Conservation (phyloP, 2,329 filamentous ascomycete genomes). For the Talaromyces sp. region DNA sequence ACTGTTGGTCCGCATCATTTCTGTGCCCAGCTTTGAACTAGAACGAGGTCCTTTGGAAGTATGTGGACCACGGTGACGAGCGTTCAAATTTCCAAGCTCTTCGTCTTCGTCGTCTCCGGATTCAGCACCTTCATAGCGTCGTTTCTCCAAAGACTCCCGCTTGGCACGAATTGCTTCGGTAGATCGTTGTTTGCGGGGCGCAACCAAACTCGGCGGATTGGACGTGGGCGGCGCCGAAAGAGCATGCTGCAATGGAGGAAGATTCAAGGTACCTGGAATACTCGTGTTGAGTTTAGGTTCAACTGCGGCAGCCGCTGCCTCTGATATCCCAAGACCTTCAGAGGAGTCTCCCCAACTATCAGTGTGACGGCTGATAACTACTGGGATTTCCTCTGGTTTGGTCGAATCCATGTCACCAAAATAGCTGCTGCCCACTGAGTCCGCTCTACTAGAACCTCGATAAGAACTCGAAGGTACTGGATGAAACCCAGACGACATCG, state of each 20-base stretch:
- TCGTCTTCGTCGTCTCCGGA: slow-evolving; percentile 95
- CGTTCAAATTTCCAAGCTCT: slow-evolving; percentile 62
- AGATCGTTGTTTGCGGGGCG: slow-evolving; percentile 63
- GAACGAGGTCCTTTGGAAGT: slow-evolving; percentile 56
- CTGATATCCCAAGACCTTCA: slow-evolving; percentile 72
- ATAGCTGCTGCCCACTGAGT: slow-evolving; percentile 78
- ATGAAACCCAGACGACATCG: slow-evolving; percentile 71
- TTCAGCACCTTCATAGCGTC: slow-evolving; percentile 70
- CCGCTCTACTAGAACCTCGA: slow-evolving; percentile 74
- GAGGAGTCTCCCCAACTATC: slow-evolving; percentile 70
- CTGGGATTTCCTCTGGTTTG: slow-evolving; percentile 71
- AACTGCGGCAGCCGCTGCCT: slow-evolving; percentile 43
- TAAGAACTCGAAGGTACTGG: slow-evolving; percentile 71
- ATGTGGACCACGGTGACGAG: slow-evolving; percentile 51
- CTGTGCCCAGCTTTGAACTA: slow-evolving; percentile 85
- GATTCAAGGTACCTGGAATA: slow-evolving; percentile 32
- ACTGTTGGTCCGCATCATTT: slow-evolving; percentile 97
- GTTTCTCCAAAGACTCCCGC: slow-evolving; percentile 70
- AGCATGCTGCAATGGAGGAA: slow-evolving; percentile 57
- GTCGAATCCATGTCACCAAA: slow-evolving; percentile 83
- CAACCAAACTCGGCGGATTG: slow-evolving; percentile 18
- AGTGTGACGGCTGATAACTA: slow-evolving; percentile 69
- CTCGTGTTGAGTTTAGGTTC: slow-evolving; percentile 22
- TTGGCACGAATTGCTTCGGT: slow-evolving; percentile 71
- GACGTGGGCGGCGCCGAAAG: slow-evolving; percentile 57